phyloP scores from a whole-genome alignment of 2,329 filamentous ascomycete genomes.

The Aspergillus sp. region DNA sequence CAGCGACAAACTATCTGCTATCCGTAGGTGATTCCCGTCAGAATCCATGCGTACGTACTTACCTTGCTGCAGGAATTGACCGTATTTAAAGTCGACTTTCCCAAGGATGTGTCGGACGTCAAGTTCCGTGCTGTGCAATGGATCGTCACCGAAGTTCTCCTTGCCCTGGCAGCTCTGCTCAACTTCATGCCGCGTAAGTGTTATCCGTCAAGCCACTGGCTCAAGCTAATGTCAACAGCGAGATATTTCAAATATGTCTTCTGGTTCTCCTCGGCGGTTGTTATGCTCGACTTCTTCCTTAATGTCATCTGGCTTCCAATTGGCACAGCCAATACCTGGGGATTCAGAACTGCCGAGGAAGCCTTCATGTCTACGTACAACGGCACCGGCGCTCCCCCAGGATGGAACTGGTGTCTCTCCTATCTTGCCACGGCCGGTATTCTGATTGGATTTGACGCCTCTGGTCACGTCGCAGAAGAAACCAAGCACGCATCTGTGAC shows the following conservation, averaged over 20 bases:
- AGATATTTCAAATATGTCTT: conserved; percentile 45
- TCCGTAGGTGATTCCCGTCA: conserved; percentile 36
- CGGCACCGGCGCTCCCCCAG: conserved; percentile 54
- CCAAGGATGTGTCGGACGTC: conserved; percentile 53
- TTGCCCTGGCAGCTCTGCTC: conserved; percentile 51
- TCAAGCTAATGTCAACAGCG: conserved; percentile 28
- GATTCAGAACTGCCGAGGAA: conserved; percentile 59
- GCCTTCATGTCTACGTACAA: conserved; percentile 64
- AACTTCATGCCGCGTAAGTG: conserved; percentile 53
- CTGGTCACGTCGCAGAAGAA: conserved; percentile 62
- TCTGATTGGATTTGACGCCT: conserved; percentile 62
- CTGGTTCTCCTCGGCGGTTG: conserved; percentile 37
- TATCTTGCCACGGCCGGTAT: conserved; percentile 62
- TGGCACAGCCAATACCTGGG: conserved; percentile 55
- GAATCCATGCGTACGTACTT: not conserved
- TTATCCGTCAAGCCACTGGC: rapidly evolving
- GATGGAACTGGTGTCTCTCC: conserved; percentile 64
- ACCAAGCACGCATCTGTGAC: conserved; percentile 54
- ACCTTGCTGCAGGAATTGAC: conserved; percentile 50
- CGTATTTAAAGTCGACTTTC: conserved; percentile 57
- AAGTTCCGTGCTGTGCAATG: conserved; percentile 63
- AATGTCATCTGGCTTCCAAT: conserved; percentile 64
- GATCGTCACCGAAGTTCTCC: conserved; percentile 56
- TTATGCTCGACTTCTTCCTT: conserved; percentile 58
- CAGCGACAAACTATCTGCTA: conserved; percentile 54